These are phyloP conservation scores for Trapa incisa DNA, from an alignment of 345 rosid genomes.

Conservation along the genomic window DNA sequence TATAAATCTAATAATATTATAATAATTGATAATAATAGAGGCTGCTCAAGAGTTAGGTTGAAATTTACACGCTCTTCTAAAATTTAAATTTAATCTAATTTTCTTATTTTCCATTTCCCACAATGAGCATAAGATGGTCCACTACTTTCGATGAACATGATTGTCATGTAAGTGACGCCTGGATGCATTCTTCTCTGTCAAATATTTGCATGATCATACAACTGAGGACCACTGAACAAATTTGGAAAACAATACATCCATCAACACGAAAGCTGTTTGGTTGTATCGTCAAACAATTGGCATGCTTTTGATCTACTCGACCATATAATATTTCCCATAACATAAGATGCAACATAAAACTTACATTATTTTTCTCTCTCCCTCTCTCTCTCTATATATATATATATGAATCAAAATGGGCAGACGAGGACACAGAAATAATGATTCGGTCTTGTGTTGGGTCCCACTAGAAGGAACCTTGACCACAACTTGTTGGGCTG, in stretches of 20 bases:
- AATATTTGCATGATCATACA: background rate
- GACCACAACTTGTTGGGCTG: too few species aligned
- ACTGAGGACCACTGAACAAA: background rate
- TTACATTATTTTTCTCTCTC: too few species aligned
- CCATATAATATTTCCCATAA: background rate
- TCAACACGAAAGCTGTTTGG: background rate
- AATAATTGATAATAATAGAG: too few species aligned
- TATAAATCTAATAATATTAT: too few species aligned
- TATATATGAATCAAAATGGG: background rate
- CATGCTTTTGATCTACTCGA: too few species aligned
- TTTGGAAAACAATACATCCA: background rate
- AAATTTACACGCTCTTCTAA: too few species aligned
- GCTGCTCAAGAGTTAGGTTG: too few species aligned
- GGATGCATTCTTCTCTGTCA: background rate
- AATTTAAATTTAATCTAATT: background rate
- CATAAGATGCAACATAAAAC: background rate
- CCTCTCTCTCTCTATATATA: too few species aligned
- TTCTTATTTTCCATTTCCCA: background rate
- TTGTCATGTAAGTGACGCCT: background rate
- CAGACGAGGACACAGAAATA: background rate
- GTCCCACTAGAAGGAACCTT: background rate
- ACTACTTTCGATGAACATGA: background rate
- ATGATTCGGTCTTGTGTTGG: background rate
- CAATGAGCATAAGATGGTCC: too few species aligned
- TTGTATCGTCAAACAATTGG: too few species aligned